Percentiles rank a stretch among this genome's conserved stretches.
Conservation (phyloP, 2,329 filamentous ascomycete species). For the Diaporthe destruens region DNA sequence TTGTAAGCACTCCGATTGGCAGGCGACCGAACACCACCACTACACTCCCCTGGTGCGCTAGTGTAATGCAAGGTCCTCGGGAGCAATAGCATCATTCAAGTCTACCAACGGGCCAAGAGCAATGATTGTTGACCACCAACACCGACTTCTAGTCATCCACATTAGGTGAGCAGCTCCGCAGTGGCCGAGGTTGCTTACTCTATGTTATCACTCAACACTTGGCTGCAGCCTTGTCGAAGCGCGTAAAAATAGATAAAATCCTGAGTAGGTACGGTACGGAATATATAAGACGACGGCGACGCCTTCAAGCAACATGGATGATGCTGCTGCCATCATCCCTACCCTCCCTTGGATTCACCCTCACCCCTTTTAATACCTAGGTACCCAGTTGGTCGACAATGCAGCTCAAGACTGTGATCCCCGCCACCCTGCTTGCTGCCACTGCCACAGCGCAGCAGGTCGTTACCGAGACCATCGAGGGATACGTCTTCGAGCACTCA, state of each 20-base stretch:
- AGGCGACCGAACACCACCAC: slow-evolving; percentile 3
- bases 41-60: neutral
- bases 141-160: neutral
- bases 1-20: slow-evolving; percentile 19
- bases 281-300: slow-evolving; percentile 17
- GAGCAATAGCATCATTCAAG: neutral
- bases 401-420: slow-evolving; percentile 38
- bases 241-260: neutral
- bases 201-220: neutral
- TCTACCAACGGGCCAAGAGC: neutral
- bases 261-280: neutral
- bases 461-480: slow-evolving; percentile 17
- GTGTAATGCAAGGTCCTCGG: neutral
- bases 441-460: slow-evolving; percentile 28
- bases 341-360: neutral
- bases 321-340: neutral
- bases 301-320: neutral
- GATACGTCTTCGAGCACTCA: slow-evolving; percentile 29
- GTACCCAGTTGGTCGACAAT: slow-evolving; percentile 15
- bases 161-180: neutral
- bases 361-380: neutral
- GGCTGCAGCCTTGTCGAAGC: slow-evolving; percentile 8
- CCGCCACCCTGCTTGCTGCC: slow-evolving; percentile 30
- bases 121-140: slow-evolving; percentile 7
- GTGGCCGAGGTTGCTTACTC: neutral